A percentile compares a stretch with the other conserved stretches of the same genome.
Conservation (phyloP, 139 green algal genomes). For the Monoraphidium neglectum region DNA sequence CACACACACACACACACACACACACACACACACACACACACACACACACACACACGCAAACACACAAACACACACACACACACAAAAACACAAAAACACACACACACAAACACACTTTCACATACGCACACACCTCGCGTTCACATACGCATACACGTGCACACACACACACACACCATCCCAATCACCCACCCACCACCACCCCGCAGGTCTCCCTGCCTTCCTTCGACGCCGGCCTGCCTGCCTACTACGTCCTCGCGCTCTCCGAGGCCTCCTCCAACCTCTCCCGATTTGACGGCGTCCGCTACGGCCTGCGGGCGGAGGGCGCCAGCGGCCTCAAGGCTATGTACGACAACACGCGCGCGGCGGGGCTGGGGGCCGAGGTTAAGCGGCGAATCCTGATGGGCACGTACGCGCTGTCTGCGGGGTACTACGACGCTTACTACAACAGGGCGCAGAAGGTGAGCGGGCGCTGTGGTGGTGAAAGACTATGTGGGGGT, state of each 20-base stretch:
- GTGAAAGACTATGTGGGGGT: no score
- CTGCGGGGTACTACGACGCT: conserved; percentile 94
- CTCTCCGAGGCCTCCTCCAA: conserved; percentile 93
- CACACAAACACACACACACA: no score
- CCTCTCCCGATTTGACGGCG: conserved; percentile 94
- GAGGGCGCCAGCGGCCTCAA: conserved; percentile 34
- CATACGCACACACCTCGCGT: no score
- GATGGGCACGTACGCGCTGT: conserved; percentile 98
- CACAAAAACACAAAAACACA: no score
- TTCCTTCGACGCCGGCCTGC: conserved; percentile 76
- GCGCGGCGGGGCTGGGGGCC: conserved; percentile 68
- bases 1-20: no score
- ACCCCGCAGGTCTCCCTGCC: conserved; percentile 74
- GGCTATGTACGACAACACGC: conserved; percentile 62
- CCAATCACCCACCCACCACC: background rate
- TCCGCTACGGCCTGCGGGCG: conserved; percentile 79
- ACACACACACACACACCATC: no score
- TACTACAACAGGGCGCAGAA: conserved; percentile 97
- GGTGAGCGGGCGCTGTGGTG: no score
- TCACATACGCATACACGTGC: no score
- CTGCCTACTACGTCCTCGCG: conserved; percentile 97
- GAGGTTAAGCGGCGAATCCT: conserved; percentile 97
- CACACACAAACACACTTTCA: no score
- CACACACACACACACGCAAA: no score
- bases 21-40: no score